Evolutionary conservation across 1,284 basidiomycete species (phyloP).

Genomic region (Porogramme epimiltina): DNA sequence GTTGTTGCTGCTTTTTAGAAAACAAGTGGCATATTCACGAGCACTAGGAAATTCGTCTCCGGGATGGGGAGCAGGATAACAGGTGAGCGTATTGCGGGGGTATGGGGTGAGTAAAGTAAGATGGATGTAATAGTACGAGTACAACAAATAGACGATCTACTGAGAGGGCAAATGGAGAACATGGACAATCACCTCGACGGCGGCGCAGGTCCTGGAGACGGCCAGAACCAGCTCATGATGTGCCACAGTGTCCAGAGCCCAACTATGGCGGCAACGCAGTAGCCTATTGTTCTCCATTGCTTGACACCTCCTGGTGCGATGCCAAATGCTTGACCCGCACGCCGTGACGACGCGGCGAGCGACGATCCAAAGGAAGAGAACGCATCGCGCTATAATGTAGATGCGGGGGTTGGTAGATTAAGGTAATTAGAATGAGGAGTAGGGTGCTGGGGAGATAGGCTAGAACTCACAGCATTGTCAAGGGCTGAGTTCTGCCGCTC

Average conservation of each 20-base stretch:
- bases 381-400: conserved; percentile 51
- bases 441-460: background rate
- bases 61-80: too few species aligned
- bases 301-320: conserved; percentile 63
- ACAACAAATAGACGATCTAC: background rate
- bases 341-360: conserved; percentile 62
- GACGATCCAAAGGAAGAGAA: conserved; percentile 66
- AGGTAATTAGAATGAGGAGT: background rate
- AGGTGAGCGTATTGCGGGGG: too few species aligned
- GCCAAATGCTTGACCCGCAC: conserved; percentile 72
- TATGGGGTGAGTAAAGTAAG: background rate
- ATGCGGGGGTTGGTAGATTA: background rate
- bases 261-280: conserved; percentile 49
- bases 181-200: conserved; percentile 4
- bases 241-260: conserved; percentile 48
- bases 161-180: background rate
- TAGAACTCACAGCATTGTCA: conserved; percentile 65
- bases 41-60: too few species aligned
- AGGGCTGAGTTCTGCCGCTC: conserved; percentile 79
- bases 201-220: conserved; percentile 15
- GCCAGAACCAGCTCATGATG: conserved; percentile 34
- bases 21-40: too few species aligned
- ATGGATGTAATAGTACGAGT: conserved; percentile 1
- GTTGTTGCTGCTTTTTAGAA: too few species aligned
- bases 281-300: conserved; percentile 65